Evolutionary conservation across 768 basidiomycete species (phyloP).

Genomic region (Podaxis carcinomalis): DNA sequence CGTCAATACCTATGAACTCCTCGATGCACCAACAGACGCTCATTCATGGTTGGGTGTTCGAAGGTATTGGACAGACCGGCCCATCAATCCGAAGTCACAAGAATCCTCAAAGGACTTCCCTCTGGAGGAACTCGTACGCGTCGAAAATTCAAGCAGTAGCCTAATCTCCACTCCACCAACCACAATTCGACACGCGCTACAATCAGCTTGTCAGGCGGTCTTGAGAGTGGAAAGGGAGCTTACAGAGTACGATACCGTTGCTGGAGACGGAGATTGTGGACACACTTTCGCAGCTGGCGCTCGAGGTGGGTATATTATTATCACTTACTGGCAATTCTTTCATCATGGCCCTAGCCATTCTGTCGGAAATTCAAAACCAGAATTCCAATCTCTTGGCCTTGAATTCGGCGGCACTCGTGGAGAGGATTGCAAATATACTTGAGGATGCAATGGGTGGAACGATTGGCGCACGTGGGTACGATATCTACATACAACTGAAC

Average conservation of each 20-base stretch:
- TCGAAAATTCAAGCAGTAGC: not conserved
- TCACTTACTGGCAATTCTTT: not conserved
- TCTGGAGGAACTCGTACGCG: not conserved
- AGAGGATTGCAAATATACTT: slow-evolving; percentile 33
- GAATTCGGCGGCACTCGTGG: slow-evolving; percentile 20
- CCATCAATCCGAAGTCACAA: not conserved
- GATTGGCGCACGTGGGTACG: slow-evolving; percentile 40
- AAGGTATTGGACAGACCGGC: slow-evolving; percentile 21
- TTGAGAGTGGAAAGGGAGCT: slow-evolving; percentile 45
- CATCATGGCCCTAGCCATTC: not conserved
- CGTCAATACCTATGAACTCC: slow-evolving; percentile 25
- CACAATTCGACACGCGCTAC: slow-evolving; percentile 20
- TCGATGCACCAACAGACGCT: slow-evolving; percentile 41
- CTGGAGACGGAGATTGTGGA: slow-evolving; percentile 65
- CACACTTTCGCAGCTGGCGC: slow-evolving; percentile 51
- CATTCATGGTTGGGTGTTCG: slow-evolving; percentile 35
- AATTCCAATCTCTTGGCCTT: not conserved
- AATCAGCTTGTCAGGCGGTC: slow-evolving; percentile 36
- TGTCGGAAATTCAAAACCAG: not conserved
- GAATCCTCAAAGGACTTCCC: not conserved
- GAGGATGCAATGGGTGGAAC: slow-evolving; percentile 56
- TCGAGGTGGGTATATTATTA: slow-evolving; percentile 18
- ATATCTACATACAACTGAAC: slow-evolving; percentile 3
- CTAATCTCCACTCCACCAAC: not conserved
- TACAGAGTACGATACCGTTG: slow-evolving; percentile 55